Evolutionary conservation across 2,329 filamentous ascomycete genomes (phyloP).

Genomic region (Neonectria magnoliae): DNA sequence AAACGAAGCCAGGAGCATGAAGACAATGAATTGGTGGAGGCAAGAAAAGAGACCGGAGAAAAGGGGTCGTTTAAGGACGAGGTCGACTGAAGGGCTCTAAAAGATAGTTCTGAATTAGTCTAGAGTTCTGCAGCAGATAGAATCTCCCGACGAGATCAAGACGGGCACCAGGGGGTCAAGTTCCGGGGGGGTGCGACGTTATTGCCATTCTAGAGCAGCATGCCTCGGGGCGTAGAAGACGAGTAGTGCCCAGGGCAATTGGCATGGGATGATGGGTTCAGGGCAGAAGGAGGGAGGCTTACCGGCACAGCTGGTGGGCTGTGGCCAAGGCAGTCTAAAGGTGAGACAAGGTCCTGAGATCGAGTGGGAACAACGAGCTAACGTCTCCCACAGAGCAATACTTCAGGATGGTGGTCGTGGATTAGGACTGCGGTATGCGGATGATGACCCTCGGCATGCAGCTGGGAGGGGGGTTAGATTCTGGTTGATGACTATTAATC

Average conservation of each 20-base stretch:
- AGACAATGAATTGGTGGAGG: conserved; percentile 44
- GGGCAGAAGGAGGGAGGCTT: conserved; percentile 53
- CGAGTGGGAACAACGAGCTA: conserved; percentile 70
- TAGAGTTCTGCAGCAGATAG: conserved; percentile 30
- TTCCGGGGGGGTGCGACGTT: conserved; percentile 15
- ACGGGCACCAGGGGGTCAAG: conserved; percentile 26
- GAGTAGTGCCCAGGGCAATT: conserved; percentile 31
- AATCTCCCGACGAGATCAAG: conserved; percentile 38
- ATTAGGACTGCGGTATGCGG: conserved; percentile 52
- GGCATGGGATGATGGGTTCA: conserved; percentile 38
- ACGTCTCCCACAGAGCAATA: conserved; percentile 68
- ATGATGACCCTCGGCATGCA: conserved; percentile 50
- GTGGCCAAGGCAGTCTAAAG: conserved; percentile 55
- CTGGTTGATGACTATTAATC: conserved; percentile 23
- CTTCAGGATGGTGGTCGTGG: conserved; percentile 53
- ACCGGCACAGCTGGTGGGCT: conserved; percentile 59
- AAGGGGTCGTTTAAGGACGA: conserved; percentile 58
- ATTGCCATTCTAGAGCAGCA: conserved; percentile 17
- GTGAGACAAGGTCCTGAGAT: conserved; percentile 58
- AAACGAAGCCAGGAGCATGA: conserved; percentile 58
- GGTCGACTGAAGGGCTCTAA: conserved; percentile 57
- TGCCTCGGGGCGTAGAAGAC: conserved; percentile 45
- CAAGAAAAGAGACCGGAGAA: conserved; percentile 56
- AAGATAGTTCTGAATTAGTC: conserved; percentile 47
- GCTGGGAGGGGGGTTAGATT: conserved; percentile 46